These are phyloP conservation scores for Isatis tinctoria DNA, from an alignment of 345 rosid species.

Conservation along the genomic window DNA sequence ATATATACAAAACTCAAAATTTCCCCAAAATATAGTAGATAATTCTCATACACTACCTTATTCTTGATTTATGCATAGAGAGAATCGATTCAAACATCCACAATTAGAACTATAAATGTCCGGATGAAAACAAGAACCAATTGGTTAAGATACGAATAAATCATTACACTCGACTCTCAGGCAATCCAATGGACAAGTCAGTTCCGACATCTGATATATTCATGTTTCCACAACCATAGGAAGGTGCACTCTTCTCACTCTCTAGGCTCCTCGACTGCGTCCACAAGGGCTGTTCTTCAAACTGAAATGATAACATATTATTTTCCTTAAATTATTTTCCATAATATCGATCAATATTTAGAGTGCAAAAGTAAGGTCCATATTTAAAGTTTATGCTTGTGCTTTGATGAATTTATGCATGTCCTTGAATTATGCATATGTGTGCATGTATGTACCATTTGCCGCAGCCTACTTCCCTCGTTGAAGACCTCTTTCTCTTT, in stretches of 20 bases:
- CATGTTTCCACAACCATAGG: neutral
- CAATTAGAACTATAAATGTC: neutral
- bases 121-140: neutral
- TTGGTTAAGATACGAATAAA: neutral
- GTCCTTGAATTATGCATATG: neutral
- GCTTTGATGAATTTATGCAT: neutral
- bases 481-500: neutral
- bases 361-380: neutral
- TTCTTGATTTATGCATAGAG: neutral
- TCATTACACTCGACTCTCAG: neutral
- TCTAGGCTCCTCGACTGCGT: constrained; percentile 5
- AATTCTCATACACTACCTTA: neutral
- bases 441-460: neutral
- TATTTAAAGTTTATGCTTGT: neutral
- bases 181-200: constrained; percentile 16
- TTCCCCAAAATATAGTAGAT: neutral
- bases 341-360: too few species aligned
- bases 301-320: neutral
- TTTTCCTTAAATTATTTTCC: too few species aligned
- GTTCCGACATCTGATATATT: neutral
- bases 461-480: constrained; percentile 7
- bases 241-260: constrained; percentile 1
- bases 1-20: neutral
- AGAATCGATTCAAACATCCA: neutral
- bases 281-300: constrained; percentile 13